A percentile compares a stretch with the other conserved stretches of the same genome.
phyloP scores from a whole-genome alignment of 2,329 filamentous ascomycete species.

The Emergomyces africanus region DNA sequence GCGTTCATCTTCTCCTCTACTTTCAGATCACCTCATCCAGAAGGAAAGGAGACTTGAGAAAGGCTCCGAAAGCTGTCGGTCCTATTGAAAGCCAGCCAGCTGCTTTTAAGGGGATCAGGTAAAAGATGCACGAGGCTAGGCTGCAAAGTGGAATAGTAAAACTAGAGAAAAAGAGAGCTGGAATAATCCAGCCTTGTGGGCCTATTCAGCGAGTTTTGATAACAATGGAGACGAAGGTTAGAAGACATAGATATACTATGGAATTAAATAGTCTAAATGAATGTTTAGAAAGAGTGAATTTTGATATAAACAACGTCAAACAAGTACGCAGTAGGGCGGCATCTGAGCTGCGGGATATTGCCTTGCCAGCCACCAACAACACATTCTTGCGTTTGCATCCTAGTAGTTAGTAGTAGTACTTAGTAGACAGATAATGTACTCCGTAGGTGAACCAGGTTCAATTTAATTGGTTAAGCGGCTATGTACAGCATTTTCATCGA shows the following conservation, averaged over 20 bases:
- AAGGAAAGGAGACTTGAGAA: neutral
- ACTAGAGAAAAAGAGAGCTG: neutral
- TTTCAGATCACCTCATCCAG: neutral
- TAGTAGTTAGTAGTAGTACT: too few species aligned
- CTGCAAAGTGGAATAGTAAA: neutral
- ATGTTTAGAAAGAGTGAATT: neutral
- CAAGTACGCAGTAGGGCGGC: too few species aligned
- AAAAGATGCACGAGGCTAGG: neutral
- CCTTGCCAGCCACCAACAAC: too few species aligned
- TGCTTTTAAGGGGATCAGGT: neutral
- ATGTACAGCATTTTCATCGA: neutral
- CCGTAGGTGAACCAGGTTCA: neutral
- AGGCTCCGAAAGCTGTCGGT: neutral
- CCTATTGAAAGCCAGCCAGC: too few species aligned
- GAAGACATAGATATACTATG: neutral
- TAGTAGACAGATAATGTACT: neutral
- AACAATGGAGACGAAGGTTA: too few species aligned
- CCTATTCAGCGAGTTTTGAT: neutral
- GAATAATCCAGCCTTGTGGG: neutral
- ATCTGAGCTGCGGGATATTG: neutral
- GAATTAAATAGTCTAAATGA: neutral
- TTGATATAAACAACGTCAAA: neutral
- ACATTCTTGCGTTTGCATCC: too few species aligned
- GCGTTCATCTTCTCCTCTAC: neutral
- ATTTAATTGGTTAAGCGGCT: neutral